Conservation (phyloP, 805 yeast species). For the Saturnispora zaruensis region DNA sequence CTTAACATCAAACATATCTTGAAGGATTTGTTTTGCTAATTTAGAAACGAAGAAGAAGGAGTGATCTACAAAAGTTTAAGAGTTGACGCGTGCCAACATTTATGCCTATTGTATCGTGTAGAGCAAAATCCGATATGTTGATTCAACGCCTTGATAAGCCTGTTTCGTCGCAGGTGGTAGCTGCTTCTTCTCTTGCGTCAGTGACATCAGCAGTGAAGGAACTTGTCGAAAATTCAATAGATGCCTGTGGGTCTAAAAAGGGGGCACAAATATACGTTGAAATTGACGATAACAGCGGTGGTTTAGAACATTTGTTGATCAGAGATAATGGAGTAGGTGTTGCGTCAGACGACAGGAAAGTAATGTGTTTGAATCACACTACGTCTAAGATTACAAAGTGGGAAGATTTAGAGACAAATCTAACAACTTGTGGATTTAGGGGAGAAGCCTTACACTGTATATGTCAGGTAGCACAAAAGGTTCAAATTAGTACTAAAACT, state of each 20-base stretch:
- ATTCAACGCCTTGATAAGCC: constrained; percentile 19
- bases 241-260: constrained; percentile 21
- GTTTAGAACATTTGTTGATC: constrained; percentile 25
- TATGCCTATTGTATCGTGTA: neutral
- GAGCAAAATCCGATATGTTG: constrained; percentile 9
- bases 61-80: neutral
- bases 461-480: constrained; percentile 24
- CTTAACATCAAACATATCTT: constrained; percentile 11
- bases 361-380: constrained; percentile 31
- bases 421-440: constrained; percentile 37
- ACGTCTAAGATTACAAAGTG: constrained; percentile 34
- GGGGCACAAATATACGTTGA: constrained; percentile 27
- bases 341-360: constrained; percentile 19
- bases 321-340: constrained; percentile 38
- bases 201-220: constrained; percentile 34
- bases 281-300: constrained; percentile 32
- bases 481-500: constrained; percentile 28
- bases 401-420: constrained; percentile 25
- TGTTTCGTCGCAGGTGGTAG: constrained; percentile 19
- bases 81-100: constrained; percentile 2
- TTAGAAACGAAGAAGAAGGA: neutral
- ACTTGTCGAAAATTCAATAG: constrained; percentile 35
- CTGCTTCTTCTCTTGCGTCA: constrained; percentile 28
- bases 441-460: constrained; percentile 42
- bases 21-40: neutral